Evolutionary conservation across 192 early-diverging fungal species (phyloP).

Genomic region (Coemansia sp.): DNA sequence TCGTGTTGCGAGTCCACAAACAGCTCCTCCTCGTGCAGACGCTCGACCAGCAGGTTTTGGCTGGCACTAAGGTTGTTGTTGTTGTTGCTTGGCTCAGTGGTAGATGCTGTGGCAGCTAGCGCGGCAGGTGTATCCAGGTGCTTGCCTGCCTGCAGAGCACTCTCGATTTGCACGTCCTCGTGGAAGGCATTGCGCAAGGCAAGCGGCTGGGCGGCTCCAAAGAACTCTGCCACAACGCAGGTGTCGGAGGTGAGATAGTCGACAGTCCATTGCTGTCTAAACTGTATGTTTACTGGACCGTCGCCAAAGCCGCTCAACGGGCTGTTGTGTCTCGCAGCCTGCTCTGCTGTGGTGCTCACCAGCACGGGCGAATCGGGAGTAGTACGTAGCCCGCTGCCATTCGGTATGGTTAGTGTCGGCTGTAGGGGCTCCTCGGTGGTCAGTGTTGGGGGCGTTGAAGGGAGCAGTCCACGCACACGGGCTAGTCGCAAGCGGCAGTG

Average conservation of each 20-base stretch:
- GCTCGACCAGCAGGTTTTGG: slow-evolving; percentile 27
- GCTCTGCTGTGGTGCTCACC: slow-evolving; percentile 13
- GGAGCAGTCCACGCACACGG: slow-evolving; percentile 22
- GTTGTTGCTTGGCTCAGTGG: neutral
- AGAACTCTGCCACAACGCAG: slow-evolving; percentile 36
- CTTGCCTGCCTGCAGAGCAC: slow-evolving; percentile 7
- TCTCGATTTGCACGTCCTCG: slow-evolving; percentile 46
- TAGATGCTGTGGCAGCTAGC: neutral
- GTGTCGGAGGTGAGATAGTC: slow-evolving; percentile 27
- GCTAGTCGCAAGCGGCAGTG: slow-evolving; percentile 41
- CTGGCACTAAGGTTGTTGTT: slow-evolving; percentile 17
- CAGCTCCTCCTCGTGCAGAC: slow-evolving; percentile 58
- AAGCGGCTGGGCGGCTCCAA: slow-evolving; percentile 24
- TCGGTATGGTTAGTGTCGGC: neutral
- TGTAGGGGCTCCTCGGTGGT: neutral
- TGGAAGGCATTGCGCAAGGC: slow-evolving; percentile 38
- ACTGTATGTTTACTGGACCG: slow-evolving; percentile 32
- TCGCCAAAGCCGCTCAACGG: slow-evolving; percentile 36
- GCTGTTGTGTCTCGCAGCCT: slow-evolving; percentile 11
- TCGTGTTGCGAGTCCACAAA: slow-evolving; percentile 65
- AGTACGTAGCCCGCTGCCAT: neutral
- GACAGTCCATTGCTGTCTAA: slow-evolving; percentile 39
- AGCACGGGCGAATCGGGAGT: slow-evolving; percentile 3
- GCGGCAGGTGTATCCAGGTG: neutral
- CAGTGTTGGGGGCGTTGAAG: neutral